Conservation (phyloP, 164 flowering plant genomes). For the Liriodendron chinense region DNA sequence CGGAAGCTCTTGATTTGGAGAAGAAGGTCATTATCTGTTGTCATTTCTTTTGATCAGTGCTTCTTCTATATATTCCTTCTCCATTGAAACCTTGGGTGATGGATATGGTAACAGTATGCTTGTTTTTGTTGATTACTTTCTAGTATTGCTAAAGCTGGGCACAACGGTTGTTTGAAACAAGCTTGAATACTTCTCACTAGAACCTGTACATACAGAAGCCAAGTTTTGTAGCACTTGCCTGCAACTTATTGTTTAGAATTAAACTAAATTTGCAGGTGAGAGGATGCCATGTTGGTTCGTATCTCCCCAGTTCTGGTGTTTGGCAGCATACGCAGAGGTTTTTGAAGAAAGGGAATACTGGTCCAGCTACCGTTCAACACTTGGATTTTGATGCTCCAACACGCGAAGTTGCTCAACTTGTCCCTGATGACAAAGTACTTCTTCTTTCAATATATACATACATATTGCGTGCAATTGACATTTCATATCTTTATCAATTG, state of each 20-base stretch:
- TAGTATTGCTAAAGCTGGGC: neutral
- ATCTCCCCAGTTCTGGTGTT: constrained; percentile 83
- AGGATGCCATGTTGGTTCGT: constrained; percentile 88
- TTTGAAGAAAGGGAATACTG: constrained; percentile 59
- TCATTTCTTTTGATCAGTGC: neutral
- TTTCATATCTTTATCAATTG: neutral
- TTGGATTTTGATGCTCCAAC: constrained; percentile 99
- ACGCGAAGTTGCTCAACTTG: constrained; percentile 72
- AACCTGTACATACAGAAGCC: neutral
- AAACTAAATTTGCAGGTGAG: constrained; percentile 50
- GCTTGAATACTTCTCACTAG: neutral
- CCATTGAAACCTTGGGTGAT: neutral
- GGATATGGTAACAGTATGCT: neutral
- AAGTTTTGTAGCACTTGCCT: neutral
- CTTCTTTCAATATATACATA: neutral
- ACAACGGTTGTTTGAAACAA: neutral
- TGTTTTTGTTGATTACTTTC: neutral
- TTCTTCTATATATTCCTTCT: neutral
- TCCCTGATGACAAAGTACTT: constrained; percentile 87
- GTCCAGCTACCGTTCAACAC: constrained; percentile 61
- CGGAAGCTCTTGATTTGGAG: constrained; percentile 91
- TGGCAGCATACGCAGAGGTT: constrained; percentile 92
- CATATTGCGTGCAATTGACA: neutral
- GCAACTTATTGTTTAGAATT: neutral
- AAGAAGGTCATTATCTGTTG: constrained; percentile 52